Evolutionary conservation across 345 rosid genomes (phyloP).

Genomic region (Acer saccharum): DNA sequence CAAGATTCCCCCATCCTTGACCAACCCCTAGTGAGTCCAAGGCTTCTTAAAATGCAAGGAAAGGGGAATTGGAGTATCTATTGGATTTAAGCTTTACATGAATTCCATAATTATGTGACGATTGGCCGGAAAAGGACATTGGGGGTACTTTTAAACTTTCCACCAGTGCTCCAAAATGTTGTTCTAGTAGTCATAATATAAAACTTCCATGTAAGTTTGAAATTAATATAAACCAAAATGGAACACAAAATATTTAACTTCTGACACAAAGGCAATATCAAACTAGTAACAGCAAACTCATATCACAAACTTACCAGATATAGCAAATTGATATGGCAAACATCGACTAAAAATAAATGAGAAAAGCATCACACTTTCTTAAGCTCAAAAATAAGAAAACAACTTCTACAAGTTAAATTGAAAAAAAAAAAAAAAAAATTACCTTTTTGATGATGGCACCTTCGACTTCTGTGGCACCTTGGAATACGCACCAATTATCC

Average conservation of each 20-base stretch:
- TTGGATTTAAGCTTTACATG: too few relatives aligned
- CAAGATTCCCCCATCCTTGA: background rate
- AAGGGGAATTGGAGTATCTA: too few relatives aligned
- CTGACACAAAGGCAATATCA: background rate
- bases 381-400: background rate
- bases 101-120: background rate
- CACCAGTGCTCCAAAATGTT: background rate
- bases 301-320: background rate
- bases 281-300: background rate
- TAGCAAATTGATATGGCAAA: background rate
- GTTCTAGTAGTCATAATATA: background rate
- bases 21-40: background rate
- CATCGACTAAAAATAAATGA: background rate
- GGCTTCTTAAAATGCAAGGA: too few relatives aligned
- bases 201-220: background rate
- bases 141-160: background rate
- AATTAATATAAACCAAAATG: background rate
- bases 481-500: conserved; percentile 85
- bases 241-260: background rate
- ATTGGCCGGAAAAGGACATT: background rate
- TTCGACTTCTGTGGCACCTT: conserved; percentile 82
- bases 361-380: background rate
- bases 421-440: conserved; percentile 5
- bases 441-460: conserved; percentile 73
- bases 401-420: background rate